These are phyloP conservation scores for Forsythia viridissima DNA, from an alignment of 257 asterid genomes.

Conservation along the genomic window DNA sequence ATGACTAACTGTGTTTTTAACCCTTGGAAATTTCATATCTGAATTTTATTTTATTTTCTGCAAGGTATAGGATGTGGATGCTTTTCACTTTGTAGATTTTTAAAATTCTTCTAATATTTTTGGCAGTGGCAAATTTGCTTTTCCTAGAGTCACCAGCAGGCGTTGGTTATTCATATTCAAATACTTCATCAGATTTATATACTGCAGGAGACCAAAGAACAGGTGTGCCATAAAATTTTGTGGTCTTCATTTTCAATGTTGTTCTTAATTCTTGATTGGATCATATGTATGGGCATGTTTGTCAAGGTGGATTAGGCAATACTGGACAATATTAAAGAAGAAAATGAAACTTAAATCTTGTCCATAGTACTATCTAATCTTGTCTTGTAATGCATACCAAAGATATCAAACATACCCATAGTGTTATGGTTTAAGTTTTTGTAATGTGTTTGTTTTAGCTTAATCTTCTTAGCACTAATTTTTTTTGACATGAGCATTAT, in stretches of 20 bases:
- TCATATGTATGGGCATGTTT: neutral
- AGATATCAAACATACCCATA: neutral
- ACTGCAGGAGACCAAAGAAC: constrained; percentile 82
- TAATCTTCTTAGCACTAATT: constrained; percentile 1
- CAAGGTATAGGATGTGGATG: constrained; percentile 4
- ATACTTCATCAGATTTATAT: constrained; percentile 81
- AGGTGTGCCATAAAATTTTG: constrained; percentile 44
- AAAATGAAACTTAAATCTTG: neutral
- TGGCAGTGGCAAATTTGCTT: constrained; percentile 92
- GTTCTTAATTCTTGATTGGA: neutral
- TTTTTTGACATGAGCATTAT: constrained; percentile 23
- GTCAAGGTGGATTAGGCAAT: neutral
- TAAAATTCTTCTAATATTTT: constrained; percentile 25
- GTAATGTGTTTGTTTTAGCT: constrained; percentile 8
- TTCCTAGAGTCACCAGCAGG: constrained; percentile 98
- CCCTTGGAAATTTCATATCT: too few relatives aligned
- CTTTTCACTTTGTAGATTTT: constrained; percentile 8
- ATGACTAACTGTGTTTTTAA: too few relatives aligned
- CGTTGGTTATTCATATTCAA: constrained; percentile 93
- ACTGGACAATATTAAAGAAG: neutral
- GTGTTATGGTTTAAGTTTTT: neutral
- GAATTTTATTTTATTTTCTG: neutral
- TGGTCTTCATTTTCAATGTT: constrained; percentile 15
- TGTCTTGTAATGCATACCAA: neutral
- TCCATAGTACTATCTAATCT: neutral